Base-by-base conservation (phyloP, 1,284 basidiomycete species). In the Tetrapyrgos nigripes region DNA sequence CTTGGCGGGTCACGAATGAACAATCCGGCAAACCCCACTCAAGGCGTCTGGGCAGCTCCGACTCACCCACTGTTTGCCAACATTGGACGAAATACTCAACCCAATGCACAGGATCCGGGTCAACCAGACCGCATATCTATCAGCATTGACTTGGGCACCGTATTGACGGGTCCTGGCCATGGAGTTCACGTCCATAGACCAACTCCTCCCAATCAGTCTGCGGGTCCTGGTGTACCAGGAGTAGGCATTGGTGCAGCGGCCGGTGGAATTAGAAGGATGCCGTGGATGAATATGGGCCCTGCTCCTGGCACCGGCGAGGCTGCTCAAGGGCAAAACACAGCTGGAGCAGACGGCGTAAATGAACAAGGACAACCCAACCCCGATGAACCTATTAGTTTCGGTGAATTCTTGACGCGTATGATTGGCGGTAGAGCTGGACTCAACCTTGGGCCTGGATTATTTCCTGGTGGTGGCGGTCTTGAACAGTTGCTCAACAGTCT, bases 401-500 rank as follows among this genome's bases (percentile, higher is more conserved):
- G 9, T 13, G 48, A 13, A 50, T 50, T 19, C 48, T 31, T 31
- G 31, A 9, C 24, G 14, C 48, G 9, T 21, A 50, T 50, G n/a
- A 1, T 50, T 40, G 17, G 37, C 6, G 48, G 48, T 2, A 29
- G 27, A 29, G 19, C n/a, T 31, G 48, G 27, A 19, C 31, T 50
- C 19, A 14, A 14, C 21, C 26, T 28, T 40, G 11, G 21, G 6
- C 26, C 26, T 37, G 53, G 53, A 21, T 33, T 35, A 23, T 55
- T 55, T n/a, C 27, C 55, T 10, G 31, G 28, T 3, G 21, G 55
- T 53, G 51, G 47, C 43, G 60, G 53, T 9, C 33, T 53, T 53
- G 5, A 33, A 4, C 29, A 55, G 13, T 48, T 52, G 33, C 33
- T 46, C 9, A 50, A 54, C 40, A 37, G 53, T 33, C 40, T 56